Evolutionary conservation across 2,329 filamentous ascomycete species (phyloP), one percentile per base, ranked within the genome.

Genomic region (Albifimbria verrucaria): DNA sequence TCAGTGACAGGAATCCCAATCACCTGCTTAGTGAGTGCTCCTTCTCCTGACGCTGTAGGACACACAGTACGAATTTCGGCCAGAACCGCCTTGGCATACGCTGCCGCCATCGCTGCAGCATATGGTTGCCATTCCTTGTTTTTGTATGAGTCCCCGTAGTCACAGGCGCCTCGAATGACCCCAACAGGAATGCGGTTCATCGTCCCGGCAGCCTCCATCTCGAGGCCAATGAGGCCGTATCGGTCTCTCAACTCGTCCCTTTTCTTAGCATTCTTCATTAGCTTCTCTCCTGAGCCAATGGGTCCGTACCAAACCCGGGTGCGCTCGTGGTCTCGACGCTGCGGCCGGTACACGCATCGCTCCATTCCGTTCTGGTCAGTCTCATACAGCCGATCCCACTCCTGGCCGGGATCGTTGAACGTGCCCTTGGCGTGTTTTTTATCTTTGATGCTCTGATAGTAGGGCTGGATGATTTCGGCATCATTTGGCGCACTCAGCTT

Each of bases 51-150:
- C n/a, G n/a, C n/a, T n/a, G n/a, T n/a, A n/a, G n/a, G n/a, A n/a
- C n/a, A n/a, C n/a, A n/a, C n/a, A n/a, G n/a, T n/a, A n/a, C 36
- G 10, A 21, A 59, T 50, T 23, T 51, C 28, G 10, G 25, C 25
- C 15, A 59, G 32, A 2, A 57, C 24, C 7, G 57, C 52, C 21
- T 55, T 56, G 7, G 57, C 55, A 36, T 60, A 58, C 0, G 57
- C 32, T 17, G 55, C 53, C 2, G 57, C 57, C 55, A 56, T 77
- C 62, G 67, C 67, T 3, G 70, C 65, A 1, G 69, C 68, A 50
- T 69, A 72, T 1, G 63, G 65, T 17, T 70, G 65, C 69, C 68
- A 72, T 1, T 60, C 52, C 28, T 68, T 64, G 32, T 66, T 69
- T 42, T 71, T 70, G 21, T 66, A 59, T 20, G 54, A 46, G 47